Percentiles rank a stretch among this genome's conserved stretches.
Evolutionary conservation across 1,284 basidiomycete species (phyloP).

Genomic region (Chalciporus sp.): DNA sequence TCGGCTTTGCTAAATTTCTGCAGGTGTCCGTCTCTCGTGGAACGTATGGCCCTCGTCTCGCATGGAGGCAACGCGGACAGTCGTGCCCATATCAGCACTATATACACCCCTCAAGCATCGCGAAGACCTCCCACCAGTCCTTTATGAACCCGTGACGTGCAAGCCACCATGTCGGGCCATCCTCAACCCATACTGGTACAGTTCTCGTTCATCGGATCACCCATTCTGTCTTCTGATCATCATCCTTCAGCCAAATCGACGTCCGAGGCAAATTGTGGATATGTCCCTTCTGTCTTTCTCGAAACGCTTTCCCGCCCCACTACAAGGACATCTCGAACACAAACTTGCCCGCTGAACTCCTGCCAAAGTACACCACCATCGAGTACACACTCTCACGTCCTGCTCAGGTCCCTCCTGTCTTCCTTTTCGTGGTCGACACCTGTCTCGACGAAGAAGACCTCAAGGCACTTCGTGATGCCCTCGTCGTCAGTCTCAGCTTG

Average conservation of each 20-base stretch:
- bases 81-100: constrained; percentile 97
- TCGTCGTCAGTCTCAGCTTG: constrained; percentile 91
- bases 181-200: constrained; percentile 95
- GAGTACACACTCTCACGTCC: constrained; percentile 96
- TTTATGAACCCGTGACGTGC: constrained; percentile 99
- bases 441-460: constrained; percentile 97
- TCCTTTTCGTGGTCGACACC: constrained; percentile 97
- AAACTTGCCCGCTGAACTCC: constrained; percentile 92
- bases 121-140: constrained; percentile 93
- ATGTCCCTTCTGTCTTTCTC: constrained; percentile 96
- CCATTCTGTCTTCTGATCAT: constrained; percentile 4
- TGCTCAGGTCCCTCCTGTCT: constrained; percentile 92
- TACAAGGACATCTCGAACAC: constrained; percentile 99
- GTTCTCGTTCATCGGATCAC: constrained; percentile 8
- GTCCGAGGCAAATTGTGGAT: constrained; percentile 99
- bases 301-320: constrained; percentile 97
- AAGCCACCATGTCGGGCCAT: constrained; percentile 97
- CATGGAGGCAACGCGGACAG: constrained; percentile 96
- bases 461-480: constrained; percentile 90
- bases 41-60: constrained; percentile 98
- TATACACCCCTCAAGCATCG: constrained; percentile 96
- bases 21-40: constrained; percentile 93
- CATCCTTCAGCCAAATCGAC: constrained; percentile 84
- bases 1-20: neutral
- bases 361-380: constrained; percentile 99